A percentile compares a stretch with the other conserved stretches of the same genome.
Conservation (phyloP, 495 filamentous ascomycete species). For the Penicillium ochrochloron region DNA sequence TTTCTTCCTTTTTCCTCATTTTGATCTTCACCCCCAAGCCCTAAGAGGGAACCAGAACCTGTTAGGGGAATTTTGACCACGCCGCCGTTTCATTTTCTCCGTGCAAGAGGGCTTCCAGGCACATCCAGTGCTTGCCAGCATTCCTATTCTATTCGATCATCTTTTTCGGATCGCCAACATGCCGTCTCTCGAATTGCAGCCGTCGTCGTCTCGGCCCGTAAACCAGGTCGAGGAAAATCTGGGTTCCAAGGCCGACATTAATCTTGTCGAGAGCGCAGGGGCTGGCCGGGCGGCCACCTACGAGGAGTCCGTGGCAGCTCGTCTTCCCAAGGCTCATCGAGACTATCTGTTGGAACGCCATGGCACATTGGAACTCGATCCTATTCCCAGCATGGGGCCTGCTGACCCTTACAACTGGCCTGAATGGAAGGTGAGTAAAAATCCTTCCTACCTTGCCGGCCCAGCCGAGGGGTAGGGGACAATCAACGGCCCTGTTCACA, state of each 20-base stretch:
- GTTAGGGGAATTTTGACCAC: not conserved
- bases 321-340: slow-evolving; percentile 45
- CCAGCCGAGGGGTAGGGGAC: not conserved
- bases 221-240: slow-evolving; percentile 20
- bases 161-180: slow-evolving; percentile 19
- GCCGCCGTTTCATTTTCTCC: slow-evolving; percentile 4
- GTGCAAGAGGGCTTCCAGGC: not conserved
- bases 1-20: not conserved
- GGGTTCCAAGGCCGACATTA: slow-evolving; percentile 34
- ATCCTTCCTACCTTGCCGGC: not conserved
- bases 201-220: slow-evolving; percentile 25
- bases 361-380: slow-evolving; percentile 59
- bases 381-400: slow-evolving; percentile 52
- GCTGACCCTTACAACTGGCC: slow-evolving; percentile 64
- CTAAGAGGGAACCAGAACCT: not conserved
- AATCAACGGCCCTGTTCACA: not conserved
- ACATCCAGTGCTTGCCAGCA: not conserved
- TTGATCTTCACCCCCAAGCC: not conserved
- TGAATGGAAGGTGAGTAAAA: slow-evolving; percentile 53
- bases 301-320: slow-evolving; percentile 37
- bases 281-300: slow-evolving; percentile 33
- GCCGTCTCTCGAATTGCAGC: slow-evolving; percentile 33
- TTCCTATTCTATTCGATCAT: not conserved
- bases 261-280: slow-evolving; percentile 41
- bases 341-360: slow-evolving; percentile 58